These are phyloP conservation scores for Epicoccum nigrum DNA, from an alignment of 2,329 filamentous ascomycete species.

Conservation along the genomic window DNA sequence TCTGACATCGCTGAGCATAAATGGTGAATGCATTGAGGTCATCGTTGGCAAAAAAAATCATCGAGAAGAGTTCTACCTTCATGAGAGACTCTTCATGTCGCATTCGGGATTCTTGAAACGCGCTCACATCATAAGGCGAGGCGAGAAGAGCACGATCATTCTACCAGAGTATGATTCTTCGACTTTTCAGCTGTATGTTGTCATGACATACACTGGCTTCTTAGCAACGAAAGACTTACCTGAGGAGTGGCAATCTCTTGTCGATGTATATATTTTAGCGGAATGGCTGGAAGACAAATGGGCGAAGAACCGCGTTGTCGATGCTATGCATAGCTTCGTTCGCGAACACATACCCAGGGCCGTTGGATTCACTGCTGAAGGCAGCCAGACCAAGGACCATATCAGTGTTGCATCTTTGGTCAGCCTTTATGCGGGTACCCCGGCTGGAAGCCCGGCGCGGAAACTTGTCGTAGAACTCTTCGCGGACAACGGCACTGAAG, in stretches of 20 bases:
- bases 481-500: neutral
- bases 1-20: neutral
- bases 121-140: neutral
- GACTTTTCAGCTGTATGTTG: neutral
- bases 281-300: neutral
- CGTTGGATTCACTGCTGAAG: too few species aligned
- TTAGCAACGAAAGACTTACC: neutral
- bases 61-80: neutral
- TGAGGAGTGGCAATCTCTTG: neutral
- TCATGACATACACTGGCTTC: neutral
- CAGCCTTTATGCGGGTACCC: neutral
- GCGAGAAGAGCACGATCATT: too few species aligned
- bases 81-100: neutral
- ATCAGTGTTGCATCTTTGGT: neutral
- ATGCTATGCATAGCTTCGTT: neutral
- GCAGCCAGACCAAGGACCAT: neutral
- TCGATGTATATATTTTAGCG: slow-evolving; percentile 1
- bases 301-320: neutral
- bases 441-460: neutral
- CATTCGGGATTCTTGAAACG: slow-evolving; percentile 1
- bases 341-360: neutral
- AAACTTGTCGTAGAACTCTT: neutral
- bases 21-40: neutral
- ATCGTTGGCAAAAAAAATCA: neutral
- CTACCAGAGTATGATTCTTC: neutral